Percentiles rank a stretch among this genome's conserved stretches.
phyloP scores from a whole-genome alignment of 2,329 filamentous ascomycete genomes.

The Xylariaceae sp. region DNA sequence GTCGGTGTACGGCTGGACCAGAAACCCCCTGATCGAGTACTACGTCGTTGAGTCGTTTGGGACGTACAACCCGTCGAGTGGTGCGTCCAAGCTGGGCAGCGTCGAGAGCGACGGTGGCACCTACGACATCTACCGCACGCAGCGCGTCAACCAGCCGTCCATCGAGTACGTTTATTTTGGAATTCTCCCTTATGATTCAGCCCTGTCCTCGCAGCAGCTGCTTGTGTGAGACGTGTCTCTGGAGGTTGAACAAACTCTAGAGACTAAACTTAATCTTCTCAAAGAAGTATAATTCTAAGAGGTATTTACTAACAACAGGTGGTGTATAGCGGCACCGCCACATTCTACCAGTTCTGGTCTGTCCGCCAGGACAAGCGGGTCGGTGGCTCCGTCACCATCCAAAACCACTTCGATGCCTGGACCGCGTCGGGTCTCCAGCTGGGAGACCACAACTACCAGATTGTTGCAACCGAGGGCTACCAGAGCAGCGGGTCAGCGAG shows the following conservation, averaged over 20 bases:
- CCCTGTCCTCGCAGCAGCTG: no score
- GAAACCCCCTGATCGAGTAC: slow-evolving; percentile 44
- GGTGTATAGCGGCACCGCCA: slow-evolving; percentile 29
- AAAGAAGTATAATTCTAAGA: no score
- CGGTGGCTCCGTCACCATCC: slow-evolving; percentile 40
- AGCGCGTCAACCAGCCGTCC: slow-evolving; percentile 45
- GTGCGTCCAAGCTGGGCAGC: slow-evolving; percentile 34
- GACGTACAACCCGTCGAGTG: slow-evolving; percentile 38
- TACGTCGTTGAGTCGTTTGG: slow-evolving; percentile 43
- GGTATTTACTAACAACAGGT: no score
- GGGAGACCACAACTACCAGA: slow-evolving; percentile 41
- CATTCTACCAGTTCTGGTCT: slow-evolving; percentile 57
- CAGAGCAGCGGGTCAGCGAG: slow-evolving; percentile 51
- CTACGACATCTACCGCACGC: slow-evolving; percentile 41
- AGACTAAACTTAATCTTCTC: neutral
- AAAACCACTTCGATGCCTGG: slow-evolving; percentile 42
- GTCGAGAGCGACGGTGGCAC: slow-evolving; percentile 38
- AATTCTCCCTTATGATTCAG: no score
- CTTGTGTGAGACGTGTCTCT: no score
- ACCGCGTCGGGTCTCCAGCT: slow-evolving; percentile 35
- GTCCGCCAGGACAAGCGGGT: slow-evolving; percentile 53
- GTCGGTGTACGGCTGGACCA: slow-evolving; percentile 45
- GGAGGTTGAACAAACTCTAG: no score
- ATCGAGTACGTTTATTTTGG: slow-evolving; percentile 41
- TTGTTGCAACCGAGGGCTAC: slow-evolving; percentile 43